Percentiles rank a stretch among this genome's conserved stretches.
phyloP scores from a whole-genome alignment of 768 basidiomycete genomes.

The Phaffia tasmanica region DNA sequence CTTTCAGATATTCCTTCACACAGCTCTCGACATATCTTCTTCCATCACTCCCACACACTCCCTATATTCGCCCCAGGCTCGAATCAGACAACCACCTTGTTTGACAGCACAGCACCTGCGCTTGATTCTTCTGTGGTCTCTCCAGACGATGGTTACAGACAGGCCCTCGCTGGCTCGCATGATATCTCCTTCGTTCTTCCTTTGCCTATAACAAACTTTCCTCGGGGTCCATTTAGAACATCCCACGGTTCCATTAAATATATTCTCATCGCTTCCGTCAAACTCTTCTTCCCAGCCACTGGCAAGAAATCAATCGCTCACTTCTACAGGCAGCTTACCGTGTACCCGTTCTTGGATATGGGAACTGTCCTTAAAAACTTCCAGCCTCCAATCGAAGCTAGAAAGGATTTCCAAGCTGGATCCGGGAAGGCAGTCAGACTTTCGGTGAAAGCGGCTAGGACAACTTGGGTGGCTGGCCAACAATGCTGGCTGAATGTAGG shows the following conservation, averaged over 20 bases:
- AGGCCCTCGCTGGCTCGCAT: conserved; percentile 56
- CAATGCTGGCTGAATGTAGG: conserved; percentile 55
- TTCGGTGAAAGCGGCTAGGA: conserved; percentile 56
- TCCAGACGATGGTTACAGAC: conserved; percentile 31
- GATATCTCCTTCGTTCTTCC: conserved; percentile 60
- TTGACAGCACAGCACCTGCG: conserved; percentile 30
- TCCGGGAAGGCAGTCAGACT: conserved; percentile 51
- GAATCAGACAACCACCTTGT: conserved; percentile 39
- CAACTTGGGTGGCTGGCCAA: conserved; percentile 74
- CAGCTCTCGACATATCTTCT: conserved; percentile 64
- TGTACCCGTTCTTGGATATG: conserved; percentile 67
- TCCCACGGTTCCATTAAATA: conserved; percentile 46
- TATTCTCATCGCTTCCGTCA: conserved; percentile 53
- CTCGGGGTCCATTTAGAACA: conserved; percentile 48
- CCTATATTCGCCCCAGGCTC: conserved; percentile 32
- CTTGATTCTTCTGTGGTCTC: conserved; percentile 24
- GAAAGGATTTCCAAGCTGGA: conserved; percentile 53
- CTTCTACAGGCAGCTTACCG: conserved; percentile 70
- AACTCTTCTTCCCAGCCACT: conserved; percentile 56
- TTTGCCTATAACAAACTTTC: conserved; percentile 50
- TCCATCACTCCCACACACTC: conserved; percentile 55
- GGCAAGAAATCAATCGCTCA: conserved; percentile 66
- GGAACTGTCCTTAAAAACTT: conserved; percentile 51
- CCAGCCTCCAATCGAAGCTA: conserved; percentile 50
- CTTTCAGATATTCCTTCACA: conserved; percentile 43